phyloP scores from a whole-genome alignment of 148 eudicot species.

The Cornus controversa region DNA sequence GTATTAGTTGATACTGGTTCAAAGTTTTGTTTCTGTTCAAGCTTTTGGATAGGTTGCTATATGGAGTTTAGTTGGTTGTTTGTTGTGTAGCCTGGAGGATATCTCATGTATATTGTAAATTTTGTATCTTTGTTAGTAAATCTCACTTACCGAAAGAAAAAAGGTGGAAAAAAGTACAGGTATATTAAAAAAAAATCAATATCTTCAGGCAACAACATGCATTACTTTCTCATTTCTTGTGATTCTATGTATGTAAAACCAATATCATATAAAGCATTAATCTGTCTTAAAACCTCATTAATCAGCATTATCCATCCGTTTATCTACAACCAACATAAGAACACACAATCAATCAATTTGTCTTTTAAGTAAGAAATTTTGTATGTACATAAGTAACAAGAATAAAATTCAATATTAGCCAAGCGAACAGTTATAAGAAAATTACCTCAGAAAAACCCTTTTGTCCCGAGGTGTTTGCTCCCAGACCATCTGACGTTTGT shows the following conservation, averaged over 20 bases:
- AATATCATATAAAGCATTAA: not conserved
- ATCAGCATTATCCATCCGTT: not conserved
- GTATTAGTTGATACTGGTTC: too few species aligned
- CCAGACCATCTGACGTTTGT: constrained; percentile 52
- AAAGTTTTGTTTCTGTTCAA: too few species aligned
- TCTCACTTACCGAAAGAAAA: too few species aligned
- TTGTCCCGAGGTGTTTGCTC: constrained; percentile 39
- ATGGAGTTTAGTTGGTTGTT: too few species aligned
- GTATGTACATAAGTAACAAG: not conserved
- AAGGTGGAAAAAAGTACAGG: too few species aligned
- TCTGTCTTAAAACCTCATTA: not conserved
- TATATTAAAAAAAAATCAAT: too few species aligned
- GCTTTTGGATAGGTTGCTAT: too few species aligned
- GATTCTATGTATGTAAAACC: not conserved
- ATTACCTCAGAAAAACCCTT: constrained; percentile 54
- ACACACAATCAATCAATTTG: not conserved
- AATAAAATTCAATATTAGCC: not conserved
- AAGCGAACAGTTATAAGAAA: not conserved
- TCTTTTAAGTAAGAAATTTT: not conserved
- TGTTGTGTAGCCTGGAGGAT: too few species aligned
- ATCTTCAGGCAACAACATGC: too few species aligned
- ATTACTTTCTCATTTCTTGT: too few species aligned
- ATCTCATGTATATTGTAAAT: too few species aligned
- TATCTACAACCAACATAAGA: not conserved
- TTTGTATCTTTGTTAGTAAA: too few species aligned